phyloP scores from a whole-genome alignment of 306 rosid genomes.

The Malus asiatica region DNA sequence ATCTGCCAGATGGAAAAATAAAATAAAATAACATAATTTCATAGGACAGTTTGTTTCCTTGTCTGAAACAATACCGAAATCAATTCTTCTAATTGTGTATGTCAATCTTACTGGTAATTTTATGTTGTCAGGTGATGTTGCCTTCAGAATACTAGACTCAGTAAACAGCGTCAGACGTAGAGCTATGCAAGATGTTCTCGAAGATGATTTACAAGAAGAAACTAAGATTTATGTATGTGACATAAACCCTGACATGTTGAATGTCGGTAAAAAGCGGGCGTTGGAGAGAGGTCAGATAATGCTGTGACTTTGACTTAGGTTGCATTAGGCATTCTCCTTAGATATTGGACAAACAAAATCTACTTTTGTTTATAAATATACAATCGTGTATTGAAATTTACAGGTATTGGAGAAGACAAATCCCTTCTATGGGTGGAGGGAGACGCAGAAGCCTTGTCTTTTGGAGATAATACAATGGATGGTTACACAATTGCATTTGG shows the following conservation, averaged over 20 bases:
- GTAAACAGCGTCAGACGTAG: slow-evolving; percentile 61
- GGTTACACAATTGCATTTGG: slow-evolving; percentile 98
- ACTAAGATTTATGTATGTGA: slow-evolving; percentile 80
- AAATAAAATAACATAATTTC: neutral
- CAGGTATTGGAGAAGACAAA: slow-evolving; percentile 63
- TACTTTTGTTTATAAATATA: slow-evolving; percentile 20
- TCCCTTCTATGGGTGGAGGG: slow-evolving; percentile 91
- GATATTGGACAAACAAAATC: neutral
- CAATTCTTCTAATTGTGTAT: neutral
- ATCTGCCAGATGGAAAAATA: neutral
- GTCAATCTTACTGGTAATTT: neutral
- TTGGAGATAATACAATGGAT: slow-evolving; percentile 73
- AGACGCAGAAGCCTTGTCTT: slow-evolving; percentile 72
- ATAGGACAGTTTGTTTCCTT: neutral
- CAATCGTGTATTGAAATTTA: slow-evolving; percentile 14
- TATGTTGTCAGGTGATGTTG: slow-evolving; percentile 78
- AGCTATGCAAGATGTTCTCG: slow-evolving; percentile 41
- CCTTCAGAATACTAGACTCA: slow-evolving; percentile 75
- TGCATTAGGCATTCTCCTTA: neutral
- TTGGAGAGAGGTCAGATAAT: slow-evolving; percentile 53
- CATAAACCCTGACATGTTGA: slow-evolving; percentile 81
- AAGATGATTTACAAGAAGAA: slow-evolving; percentile 52
- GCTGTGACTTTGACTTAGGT: neutral
- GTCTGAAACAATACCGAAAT: neutral
- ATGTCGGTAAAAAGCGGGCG: slow-evolving; percentile 73